A percentile compares a stretch with the other conserved stretches of the same genome.
phyloP scores from a whole-genome alignment of 2,329 filamentous ascomycete species.

The Allantophomopsis cytisporea region DNA sequence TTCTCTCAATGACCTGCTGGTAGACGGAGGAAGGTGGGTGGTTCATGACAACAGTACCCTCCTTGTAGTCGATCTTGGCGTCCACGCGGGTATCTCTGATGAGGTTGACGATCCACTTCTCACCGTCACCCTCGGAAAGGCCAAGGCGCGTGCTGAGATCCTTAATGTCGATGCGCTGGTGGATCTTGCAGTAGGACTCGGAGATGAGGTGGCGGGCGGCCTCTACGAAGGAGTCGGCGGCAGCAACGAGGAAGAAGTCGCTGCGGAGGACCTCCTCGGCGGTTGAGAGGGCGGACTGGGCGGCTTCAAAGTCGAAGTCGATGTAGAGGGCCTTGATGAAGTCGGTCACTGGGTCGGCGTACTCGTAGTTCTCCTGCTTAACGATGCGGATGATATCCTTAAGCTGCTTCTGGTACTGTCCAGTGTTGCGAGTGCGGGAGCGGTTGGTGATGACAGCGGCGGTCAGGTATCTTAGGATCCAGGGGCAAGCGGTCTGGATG shows the following conservation, averaged over 20 bases:
- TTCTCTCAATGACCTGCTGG: constrained; percentile 98
- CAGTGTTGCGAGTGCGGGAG: constrained; percentile 64
- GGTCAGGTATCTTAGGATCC: constrained; percentile 88
- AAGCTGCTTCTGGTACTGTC: constrained; percentile 90
- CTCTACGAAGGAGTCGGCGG: constrained; percentile 83
- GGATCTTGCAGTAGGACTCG: constrained; percentile 99
- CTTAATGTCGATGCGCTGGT: constrained; percentile 96
- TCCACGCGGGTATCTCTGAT: constrained; percentile 96
- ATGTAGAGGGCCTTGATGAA: constrained; percentile 95
- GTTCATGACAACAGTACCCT: constrained; percentile 98
- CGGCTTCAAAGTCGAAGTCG: constrained; percentile 93
- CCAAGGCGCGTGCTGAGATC: constrained; percentile 87
- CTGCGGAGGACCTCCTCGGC: constrained; percentile 83
- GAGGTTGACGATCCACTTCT: constrained; percentile 99
- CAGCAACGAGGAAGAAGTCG: constrained; percentile 88
- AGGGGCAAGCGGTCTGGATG: constrained; percentile 94
- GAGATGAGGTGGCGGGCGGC: constrained; percentile 92
- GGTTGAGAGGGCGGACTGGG: constrained; percentile 72
- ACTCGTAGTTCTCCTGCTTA: constrained; percentile 95
- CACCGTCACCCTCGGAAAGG: constrained; percentile 84
- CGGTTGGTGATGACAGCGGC: constrained; percentile 93
- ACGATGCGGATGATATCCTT: constrained; percentile 96
- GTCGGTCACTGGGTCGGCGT: constrained; percentile 87
- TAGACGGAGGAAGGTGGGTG: constrained; percentile 97
- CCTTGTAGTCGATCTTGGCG: constrained; percentile 98